phyloP scores from a whole-genome alignment of 2,329 filamentous ascomycete species.

The Cercospora brassicicola region DNA sequence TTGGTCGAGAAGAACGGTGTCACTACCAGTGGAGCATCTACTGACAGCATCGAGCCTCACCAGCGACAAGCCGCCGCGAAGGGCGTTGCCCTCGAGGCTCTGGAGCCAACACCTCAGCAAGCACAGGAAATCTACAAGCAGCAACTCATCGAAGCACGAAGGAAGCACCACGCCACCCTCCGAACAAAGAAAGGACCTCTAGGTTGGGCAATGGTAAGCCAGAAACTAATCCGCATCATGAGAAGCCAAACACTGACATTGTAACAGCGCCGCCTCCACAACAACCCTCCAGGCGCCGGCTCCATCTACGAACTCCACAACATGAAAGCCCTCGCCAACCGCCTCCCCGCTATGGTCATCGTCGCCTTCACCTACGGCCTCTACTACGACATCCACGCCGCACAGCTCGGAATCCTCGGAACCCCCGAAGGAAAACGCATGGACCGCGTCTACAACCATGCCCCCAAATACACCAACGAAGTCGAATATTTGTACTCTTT shows the following conservation, averaged over 20 bases:
- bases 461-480: constrained; percentile 60
- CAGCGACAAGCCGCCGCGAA: constrained; percentile 1
- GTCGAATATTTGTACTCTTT: constrained; percentile 64
- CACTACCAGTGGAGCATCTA: constrained; percentile 8
- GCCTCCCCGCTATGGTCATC: constrained; percentile 16
- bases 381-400: constrained; percentile 44
- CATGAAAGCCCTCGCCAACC: constrained; percentile 13
- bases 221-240: neutral
- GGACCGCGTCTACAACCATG: constrained; percentile 59
- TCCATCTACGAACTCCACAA: constrained; percentile 19
- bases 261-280: constrained; percentile 10
- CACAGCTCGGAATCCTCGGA: constrained; percentile 19
- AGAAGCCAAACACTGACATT: neutral
- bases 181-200: constrained; percentile 13
- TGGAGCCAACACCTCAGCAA: constrained; percentile 4
- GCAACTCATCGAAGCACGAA: constrained; percentile 9
- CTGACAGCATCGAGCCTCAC: constrained; percentile 7
- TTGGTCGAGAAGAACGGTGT: constrained; percentile 37
- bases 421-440: constrained; percentile 20
- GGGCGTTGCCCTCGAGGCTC: neutral
- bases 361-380: constrained; percentile 23
- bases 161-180: constrained; percentile 16
- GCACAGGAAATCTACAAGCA: constrained; percentile 13
- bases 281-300: constrained; percentile 15
- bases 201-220: constrained; percentile 12